A percentile compares a stretch with the other conserved stretches of the same genome.
Evolutionary conservation across 805 yeast species (phyloP).

Genomic region (Lipomyces anomalus): DNA sequence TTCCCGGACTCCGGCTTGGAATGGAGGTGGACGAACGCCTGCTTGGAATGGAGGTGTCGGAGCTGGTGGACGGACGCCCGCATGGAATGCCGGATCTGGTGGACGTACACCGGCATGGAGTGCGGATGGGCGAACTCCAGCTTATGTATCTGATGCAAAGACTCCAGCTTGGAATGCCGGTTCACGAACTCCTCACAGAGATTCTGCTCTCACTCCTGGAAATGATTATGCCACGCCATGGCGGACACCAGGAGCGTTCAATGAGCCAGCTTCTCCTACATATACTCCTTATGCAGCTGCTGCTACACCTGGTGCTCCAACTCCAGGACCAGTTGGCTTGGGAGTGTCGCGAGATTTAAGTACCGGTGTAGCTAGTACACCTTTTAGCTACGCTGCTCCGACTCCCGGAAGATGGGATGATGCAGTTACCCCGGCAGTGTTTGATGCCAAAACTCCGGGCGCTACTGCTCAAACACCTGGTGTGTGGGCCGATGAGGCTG

Average conservation of each 20-base stretch:
- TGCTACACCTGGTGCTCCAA: slow-evolving; percentile 39
- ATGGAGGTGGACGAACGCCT: slow-evolving; percentile 36
- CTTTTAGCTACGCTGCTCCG: slow-evolving; percentile 36
- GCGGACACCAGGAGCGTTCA: slow-evolving; percentile 42
- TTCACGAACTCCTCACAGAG: slow-evolving; percentile 7
- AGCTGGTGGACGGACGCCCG: slow-evolving; percentile 45
- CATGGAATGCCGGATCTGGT: slow-evolving; percentile 43
- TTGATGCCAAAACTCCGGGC: slow-evolving; percentile 35
- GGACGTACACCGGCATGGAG: slow-evolving; percentile 39
- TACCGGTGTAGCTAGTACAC: too few relatives aligned
- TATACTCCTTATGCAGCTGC: slow-evolving; percentile 34
- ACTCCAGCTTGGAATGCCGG: slow-evolving; percentile 37
- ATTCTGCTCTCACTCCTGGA: slow-evolving; percentile 33
- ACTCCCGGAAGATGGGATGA: slow-evolving; percentile 33
- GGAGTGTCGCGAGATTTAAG: too few relatives aligned
- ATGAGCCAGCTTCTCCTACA: slow-evolving; percentile 42
- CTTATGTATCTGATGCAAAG: slow-evolving; percentile 35
- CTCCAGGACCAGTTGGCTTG: slow-evolving; percentile 30
- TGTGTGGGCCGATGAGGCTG: slow-evolving; percentile 18
- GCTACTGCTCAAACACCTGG: slow-evolving; percentile 25
- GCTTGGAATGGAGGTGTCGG: slow-evolving; percentile 27
- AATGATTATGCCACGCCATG: slow-evolving; percentile 23
- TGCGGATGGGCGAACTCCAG: slow-evolving; percentile 28
- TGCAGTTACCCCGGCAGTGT: slow-evolving; percentile 34
- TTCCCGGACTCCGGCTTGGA: slow-evolving; percentile 34